Evolutionary conservation across 768 basidiomycete genomes (phyloP), one percentile per base, ranked within the genome.

Genomic region (Suillus plorans): DNA sequence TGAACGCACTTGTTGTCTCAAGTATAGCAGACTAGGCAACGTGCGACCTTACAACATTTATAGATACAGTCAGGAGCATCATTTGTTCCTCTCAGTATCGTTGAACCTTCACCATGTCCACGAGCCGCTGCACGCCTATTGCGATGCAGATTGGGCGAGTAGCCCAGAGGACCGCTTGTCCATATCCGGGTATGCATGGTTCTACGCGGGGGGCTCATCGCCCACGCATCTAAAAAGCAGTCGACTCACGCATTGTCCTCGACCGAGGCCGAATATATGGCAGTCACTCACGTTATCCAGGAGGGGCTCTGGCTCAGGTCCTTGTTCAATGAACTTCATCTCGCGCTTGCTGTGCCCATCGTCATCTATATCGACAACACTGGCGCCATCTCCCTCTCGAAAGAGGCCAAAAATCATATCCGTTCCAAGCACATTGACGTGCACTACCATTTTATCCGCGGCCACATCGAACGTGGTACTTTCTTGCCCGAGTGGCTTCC

Each of bases 231-330:
- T 0, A 34, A 61, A 18, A 63, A 65, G 13, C 74, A 76, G 55
- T 63, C 65, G 12, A 67, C 70, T 2, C 52, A 70, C 3, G 53
- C 70, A 0, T 42, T 68, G 0, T 76, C 70, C 0, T 68, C 68
- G 0, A 73, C 71, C 2, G 73, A 76, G 64, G 71, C 72, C 4
- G 69, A 76, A 62, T 76, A 74, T 52, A 69, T 70, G 57, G 63
- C 14, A 61, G 9, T 73, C 65, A 68, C 42, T 18, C n/a, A 39
- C 5, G 41, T 31, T 13, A 6, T 59, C 20, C 58, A 59, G 18
- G 58, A 59, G 8, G 58, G 58, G 9, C 55, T 56, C 1, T 56
- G 55, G 55, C 14, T 28, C 20, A 28, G 28, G 16, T 56, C 55
- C 0, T 20, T 56, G 22, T 8, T 56, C 20, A 7, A 3, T 0